Percentiles rank a stretch among this genome's conserved stretches.
phyloP scores from a whole-genome alignment of 2,329 filamentous ascomycete species.

The Fusarium nygamai region DNA sequence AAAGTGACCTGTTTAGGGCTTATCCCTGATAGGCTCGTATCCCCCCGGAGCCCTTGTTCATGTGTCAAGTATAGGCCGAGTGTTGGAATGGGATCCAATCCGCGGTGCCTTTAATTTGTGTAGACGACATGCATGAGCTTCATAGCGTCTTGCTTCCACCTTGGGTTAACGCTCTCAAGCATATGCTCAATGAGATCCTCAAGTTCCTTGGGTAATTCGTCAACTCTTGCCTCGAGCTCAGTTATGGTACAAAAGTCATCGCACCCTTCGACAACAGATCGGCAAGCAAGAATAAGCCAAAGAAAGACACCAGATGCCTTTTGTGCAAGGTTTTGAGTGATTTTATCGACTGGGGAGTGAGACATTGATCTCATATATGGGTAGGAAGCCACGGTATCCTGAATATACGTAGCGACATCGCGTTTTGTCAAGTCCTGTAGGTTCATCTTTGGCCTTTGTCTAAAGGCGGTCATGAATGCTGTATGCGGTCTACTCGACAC shows the following conservation, averaged over 20 bases:
- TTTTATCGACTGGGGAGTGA: fast-evolving
- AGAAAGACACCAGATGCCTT: background rate
- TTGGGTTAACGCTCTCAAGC: background rate
- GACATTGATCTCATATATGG: background rate
- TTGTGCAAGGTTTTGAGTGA: background rate
- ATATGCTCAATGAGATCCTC: background rate
- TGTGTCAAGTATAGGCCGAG: background rate
- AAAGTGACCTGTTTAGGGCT: fast-evolving
- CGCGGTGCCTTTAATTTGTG: background rate
- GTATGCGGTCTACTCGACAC: background rate
- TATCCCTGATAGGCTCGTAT: background rate
- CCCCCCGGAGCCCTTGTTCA: fast-evolving
- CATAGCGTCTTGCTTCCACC: background rate
- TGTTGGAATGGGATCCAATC: background rate
- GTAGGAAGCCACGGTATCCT: background rate
- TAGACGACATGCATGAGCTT: background rate
- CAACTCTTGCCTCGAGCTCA: background rate
- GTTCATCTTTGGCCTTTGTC: background rate
- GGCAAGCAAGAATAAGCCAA: background rate
- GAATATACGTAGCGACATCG: background rate
- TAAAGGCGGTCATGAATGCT: background rate
- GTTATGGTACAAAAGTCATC: background rate
- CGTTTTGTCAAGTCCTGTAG: background rate
- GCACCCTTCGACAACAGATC: background rate
- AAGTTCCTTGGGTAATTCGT: background rate